Conservation (phyloP, 1,139 yeast genomes). For the Debaryomycetaceae sp. region DNA sequence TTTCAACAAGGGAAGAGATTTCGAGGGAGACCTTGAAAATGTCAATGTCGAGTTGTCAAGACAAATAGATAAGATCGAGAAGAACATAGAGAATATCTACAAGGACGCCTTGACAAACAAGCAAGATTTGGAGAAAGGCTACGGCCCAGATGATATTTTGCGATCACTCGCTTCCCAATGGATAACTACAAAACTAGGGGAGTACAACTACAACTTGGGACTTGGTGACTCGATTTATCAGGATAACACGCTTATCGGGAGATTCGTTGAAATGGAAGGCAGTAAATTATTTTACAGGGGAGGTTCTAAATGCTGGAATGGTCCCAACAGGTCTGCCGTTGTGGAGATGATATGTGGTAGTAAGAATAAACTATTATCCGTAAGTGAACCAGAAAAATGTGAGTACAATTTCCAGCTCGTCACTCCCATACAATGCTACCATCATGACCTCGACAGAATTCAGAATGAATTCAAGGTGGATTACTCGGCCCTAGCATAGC, state of each 20-base stretch:
- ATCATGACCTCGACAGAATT: background rate
- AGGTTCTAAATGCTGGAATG: constrained; percentile 96
- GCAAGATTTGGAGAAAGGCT: constrained; percentile 26
- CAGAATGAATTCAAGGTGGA: background rate
- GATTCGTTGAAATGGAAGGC: constrained; percentile 31
- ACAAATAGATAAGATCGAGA: constrained; percentile 18
- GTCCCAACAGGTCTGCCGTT: constrained; percentile 73
- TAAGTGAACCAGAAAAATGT: constrained; percentile 88
- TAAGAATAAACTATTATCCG: constrained; percentile 51
- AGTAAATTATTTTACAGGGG: constrained; percentile 41
- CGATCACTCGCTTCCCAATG: constrained; percentile 55
- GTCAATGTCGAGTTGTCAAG: constrained; percentile 6
- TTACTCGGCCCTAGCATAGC: background rate
- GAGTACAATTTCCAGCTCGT: constrained; percentile 60
- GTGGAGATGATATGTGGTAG: constrained; percentile 69
- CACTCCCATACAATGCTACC: constrained; percentile 47
- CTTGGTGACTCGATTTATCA: constrained; percentile 59
- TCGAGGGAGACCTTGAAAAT: background rate
- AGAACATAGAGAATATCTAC: constrained; percentile 10
- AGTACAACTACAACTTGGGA: constrained; percentile 66
- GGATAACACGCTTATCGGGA: constrained; percentile 57
- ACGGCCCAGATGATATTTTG: constrained; percentile 64
- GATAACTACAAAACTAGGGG: constrained; percentile 54
- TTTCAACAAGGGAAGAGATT: background rate
- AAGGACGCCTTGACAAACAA: constrained; percentile 15